phyloP scores from a whole-genome alignment of 1,284 basidiomycete genomes.

The Trichosporon sp. region DNA sequence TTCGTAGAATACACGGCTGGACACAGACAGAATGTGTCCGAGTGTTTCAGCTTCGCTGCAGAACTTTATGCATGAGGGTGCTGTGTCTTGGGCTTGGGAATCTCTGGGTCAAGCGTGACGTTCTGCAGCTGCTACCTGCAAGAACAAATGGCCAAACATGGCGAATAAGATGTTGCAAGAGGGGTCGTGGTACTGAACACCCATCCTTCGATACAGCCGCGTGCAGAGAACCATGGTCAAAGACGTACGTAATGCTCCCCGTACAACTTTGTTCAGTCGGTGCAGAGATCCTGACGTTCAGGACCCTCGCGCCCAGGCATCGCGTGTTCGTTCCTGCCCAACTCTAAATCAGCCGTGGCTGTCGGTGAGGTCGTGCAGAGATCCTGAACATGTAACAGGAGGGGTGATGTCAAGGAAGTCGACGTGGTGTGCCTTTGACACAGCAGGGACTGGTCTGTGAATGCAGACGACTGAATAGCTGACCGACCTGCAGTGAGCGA shows the following conservation, averaged over 20 bases:
- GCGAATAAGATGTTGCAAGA: slow-evolving; percentile 1
- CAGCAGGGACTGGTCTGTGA: background rate
- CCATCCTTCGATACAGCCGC: slow-evolving; percentile 8
- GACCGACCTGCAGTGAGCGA: background rate
- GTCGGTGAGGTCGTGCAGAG: background rate
- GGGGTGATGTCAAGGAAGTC: background rate
- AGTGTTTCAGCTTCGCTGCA: background rate
- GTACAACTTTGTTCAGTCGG: background rate
- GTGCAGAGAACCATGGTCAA: background rate
- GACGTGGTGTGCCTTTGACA: background rate
- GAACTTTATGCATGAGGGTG: slow-evolving; percentile 10
- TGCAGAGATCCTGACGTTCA: background rate
- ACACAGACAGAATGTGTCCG: background rate
- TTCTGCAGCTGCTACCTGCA: background rate
- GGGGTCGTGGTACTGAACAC: background rate
- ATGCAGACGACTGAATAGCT: background rate
- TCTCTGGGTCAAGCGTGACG: background rate
- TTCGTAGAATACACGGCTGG: background rate
- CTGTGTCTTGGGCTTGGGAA: background rate
- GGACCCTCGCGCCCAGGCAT: background rate
- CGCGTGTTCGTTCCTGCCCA: background rate
- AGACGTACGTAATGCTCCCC: background rate
- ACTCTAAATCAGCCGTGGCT: background rate
- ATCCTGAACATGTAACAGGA: background rate
- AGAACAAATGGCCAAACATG: background rate